phyloP scores from a whole-genome alignment of 345 rosid species.

The Salix exigua region DNA sequence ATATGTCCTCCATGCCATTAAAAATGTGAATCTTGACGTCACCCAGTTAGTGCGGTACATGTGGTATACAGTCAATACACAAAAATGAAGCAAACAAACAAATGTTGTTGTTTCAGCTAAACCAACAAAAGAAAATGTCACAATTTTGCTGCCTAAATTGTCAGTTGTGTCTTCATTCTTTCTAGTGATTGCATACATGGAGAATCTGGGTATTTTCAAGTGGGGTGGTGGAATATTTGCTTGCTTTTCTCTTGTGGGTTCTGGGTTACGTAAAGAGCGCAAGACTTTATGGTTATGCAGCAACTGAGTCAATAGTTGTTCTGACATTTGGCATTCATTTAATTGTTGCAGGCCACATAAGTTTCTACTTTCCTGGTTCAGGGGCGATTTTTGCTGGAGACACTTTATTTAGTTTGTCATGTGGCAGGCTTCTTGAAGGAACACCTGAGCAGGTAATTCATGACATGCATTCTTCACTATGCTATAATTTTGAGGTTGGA shows the following conservation, averaged over 20 bases:
- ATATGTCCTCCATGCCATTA: background rate
- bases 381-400: slow-evolving; percentile 89
- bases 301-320: background rate
- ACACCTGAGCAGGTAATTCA: slow-evolving; percentile 72
- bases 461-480: slow-evolving; percentile 4
- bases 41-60: background rate
- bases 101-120: background rate
- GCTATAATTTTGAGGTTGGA: background rate
- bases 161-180: background rate
- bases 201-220: background rate
- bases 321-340: background rate
- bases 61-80: background rate
- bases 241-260: background rate
- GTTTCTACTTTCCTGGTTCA: slow-evolving; percentile 91
- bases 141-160: background rate
- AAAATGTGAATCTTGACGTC: background rate
- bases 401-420: slow-evolving; percentile 88
- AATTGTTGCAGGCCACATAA: slow-evolving; percentile 71
- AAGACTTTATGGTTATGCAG: background rate
- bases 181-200: background rate
- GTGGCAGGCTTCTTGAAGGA: slow-evolving; percentile 95
- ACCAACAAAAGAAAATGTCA: background rate
- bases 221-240: background rate
- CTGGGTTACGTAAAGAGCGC: background rate
- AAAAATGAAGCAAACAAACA: background rate